These are phyloP conservation scores for Lichtheimia ramosa DNA, from an alignment of 371 early-diverging fungal species.

Conservation along the genomic window DNA sequence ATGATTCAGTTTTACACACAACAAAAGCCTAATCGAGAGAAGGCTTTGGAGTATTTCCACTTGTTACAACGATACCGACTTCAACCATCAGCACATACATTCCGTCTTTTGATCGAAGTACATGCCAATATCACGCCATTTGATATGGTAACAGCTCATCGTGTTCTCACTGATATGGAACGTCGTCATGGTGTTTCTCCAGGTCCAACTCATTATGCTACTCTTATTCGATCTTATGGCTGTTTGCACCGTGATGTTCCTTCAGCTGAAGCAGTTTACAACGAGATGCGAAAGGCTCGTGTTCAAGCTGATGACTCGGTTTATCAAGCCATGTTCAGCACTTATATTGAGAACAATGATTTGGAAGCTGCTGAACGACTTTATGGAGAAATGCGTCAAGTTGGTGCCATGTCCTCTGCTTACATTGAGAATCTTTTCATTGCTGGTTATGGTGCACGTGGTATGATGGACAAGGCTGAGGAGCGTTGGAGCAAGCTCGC, in stretches of 20 bases:
- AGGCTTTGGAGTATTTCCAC: slow-evolving; percentile 55
- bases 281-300: slow-evolving; percentile 45
- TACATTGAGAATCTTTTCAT: slow-evolving; percentile 68
- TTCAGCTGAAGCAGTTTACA: slow-evolving; percentile 52
- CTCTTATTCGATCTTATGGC: slow-evolving; percentile 62
- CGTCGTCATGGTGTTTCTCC: slow-evolving; percentile 46
- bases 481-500: slow-evolving; percentile 42
- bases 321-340: slow-evolving; percentile 58
- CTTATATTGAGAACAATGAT: slow-evolving; percentile 50
- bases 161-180: slow-evolving; percentile 49
- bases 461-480: slow-evolving; percentile 42
- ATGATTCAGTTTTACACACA: slow-evolving; percentile 69
- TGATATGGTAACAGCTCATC: slow-evolving; percentile 59
- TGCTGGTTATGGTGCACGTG: slow-evolving; percentile 42
- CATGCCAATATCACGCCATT: slow-evolving; percentile 62
- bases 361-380: slow-evolving; percentile 46
- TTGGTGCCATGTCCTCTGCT: slow-evolving; percentile 42
- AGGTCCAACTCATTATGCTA: slow-evolving; percentile 53
- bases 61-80: slow-evolving; percentile 39
- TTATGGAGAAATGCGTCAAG: slow-evolving; percentile 41
- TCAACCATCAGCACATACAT: slow-evolving; percentile 57
- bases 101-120: slow-evolving; percentile 57
- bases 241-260: slow-evolving; percentile 54
- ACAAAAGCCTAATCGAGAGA: slow-evolving; percentile 53
- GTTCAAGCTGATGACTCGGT: slow-evolving; percentile 51